phyloP scores from a whole-genome alignment of 169 alveolate species.

The Condylostoma magnum region DNA sequence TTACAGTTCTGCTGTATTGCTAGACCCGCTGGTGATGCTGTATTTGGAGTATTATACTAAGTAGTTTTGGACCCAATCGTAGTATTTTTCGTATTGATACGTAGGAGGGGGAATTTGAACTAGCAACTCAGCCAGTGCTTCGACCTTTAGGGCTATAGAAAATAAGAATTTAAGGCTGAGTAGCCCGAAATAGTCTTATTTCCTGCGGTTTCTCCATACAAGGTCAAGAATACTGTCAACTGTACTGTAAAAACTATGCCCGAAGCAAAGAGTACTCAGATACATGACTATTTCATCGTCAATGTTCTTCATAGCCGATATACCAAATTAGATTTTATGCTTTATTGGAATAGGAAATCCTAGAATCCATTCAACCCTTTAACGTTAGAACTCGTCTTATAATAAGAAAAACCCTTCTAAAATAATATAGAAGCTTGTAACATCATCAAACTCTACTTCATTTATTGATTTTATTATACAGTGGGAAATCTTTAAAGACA shows the following conservation, averaged over 20 bases:
- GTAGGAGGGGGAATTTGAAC: conserved; percentile 28
- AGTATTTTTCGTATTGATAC: conserved; percentile 9
- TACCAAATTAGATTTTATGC: background rate
- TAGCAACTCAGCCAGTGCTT: background rate
- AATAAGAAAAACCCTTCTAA: conserved; percentile 8
- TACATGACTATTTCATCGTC: conserved; percentile 29
- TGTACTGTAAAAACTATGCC: background rate
- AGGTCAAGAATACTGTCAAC: conserved; percentile 17
- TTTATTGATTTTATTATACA: conserved; percentile 26
- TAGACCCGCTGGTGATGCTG: background rate
- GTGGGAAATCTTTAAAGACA: conserved; percentile 1
- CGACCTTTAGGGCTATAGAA: background rate
- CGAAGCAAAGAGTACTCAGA: background rate
- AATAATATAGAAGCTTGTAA: conserved; percentile 21
- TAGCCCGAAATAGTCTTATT: conserved; percentile 22
- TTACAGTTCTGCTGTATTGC: background rate
- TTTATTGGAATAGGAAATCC: conserved; percentile 25
- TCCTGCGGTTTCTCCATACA: conserved; percentile 9
- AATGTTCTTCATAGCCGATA: conserved; percentile 1
- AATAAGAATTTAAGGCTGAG: conserved; percentile 6
- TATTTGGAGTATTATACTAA: background rate
- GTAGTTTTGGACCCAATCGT: conserved; percentile 21
- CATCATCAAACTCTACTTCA: conserved; percentile 21
- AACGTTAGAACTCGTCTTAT: conserved; percentile 2
- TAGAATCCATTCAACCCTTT: conserved; percentile 32